These are phyloP conservation scores for Coniosporium apollinis DNA, from an alignment of 495 filamentous ascomycete species.

Conservation along the genomic window DNA sequence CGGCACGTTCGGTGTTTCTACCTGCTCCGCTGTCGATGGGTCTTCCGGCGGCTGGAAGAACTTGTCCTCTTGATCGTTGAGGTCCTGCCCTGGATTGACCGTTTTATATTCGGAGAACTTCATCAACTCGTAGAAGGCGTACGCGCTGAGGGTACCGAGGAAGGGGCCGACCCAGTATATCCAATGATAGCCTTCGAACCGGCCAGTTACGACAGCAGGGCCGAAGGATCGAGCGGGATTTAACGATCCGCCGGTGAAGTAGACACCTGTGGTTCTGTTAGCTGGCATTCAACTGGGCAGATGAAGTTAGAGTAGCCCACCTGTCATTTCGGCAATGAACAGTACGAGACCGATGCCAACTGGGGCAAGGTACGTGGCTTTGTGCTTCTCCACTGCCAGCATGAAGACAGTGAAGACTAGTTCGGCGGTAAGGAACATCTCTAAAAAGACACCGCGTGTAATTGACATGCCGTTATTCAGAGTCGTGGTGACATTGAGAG, in stretches of 20 bases:
- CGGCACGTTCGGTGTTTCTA: slow-evolving; percentile 1
- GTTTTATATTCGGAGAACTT: slow-evolving; percentile 24
- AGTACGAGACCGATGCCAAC: slow-evolving; percentile 60
- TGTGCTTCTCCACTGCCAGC: slow-evolving; percentile 70
- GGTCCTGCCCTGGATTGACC: slow-evolving; percentile 22
- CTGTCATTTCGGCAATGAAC: slow-evolving; percentile 50
- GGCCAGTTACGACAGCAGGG: slow-evolving; percentile 44
- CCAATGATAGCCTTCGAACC: slow-evolving; percentile 55
- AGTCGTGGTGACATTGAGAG: slow-evolving; percentile 41
- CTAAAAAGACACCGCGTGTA: slow-evolving; percentile 57
- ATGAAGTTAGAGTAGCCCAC: slow-evolving; percentile 21
- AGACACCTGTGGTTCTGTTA: slow-evolving; percentile 33
- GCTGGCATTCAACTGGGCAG: slow-evolving; percentile 5
- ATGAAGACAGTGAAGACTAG: slow-evolving; percentile 69
- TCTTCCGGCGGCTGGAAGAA: neutral
- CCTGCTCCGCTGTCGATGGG: neutral
- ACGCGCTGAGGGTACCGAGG: slow-evolving; percentile 18
- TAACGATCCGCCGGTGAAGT: slow-evolving; percentile 55
- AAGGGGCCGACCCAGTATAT: slow-evolving; percentile 34
- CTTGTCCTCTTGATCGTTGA: slow-evolving; percentile 1
- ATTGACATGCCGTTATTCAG: slow-evolving; percentile 39
- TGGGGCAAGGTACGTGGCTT: slow-evolving; percentile 61
- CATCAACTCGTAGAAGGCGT: slow-evolving; percentile 47
- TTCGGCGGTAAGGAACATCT: slow-evolving; percentile 64
- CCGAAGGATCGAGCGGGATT: slow-evolving; percentile 62